Evolutionary conservation across 2,329 filamentous ascomycete species (phyloP), one percentile per base, ranked within the genome.

Genomic region (Nothomitra cinnamomea): DNA sequence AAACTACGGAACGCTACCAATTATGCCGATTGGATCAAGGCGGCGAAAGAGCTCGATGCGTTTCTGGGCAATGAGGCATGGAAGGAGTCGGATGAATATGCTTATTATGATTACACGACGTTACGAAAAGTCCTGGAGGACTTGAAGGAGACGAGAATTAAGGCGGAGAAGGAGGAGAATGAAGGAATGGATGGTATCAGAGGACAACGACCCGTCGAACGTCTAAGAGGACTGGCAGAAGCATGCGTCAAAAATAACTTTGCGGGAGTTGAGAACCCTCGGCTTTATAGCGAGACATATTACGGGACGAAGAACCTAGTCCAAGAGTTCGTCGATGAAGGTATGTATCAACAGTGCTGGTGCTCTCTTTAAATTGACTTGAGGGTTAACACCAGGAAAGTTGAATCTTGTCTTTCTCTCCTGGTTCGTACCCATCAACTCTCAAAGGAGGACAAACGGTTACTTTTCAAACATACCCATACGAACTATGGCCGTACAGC

Each of bases 201-300:
- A 17, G 65, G 68, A 7, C 65, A 69, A 51, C 71, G 76, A 55
- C 75, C 82, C 0, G 72, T 87, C 2, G 83, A 90, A 57, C 87
- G 92, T 53, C 73, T 98, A 53, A 83, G 81, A 57, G 76, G 76
- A 0, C 69, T 96, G 56, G 72, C 94, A 19, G 87, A 95, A 69
- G 87, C 86, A 13, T 96, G 89, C 64, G 84, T 95, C 61, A 98
- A 95, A 75, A 94, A 89, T 68, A 96, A 98, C 64, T 98, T 96
- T 67, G 87, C 87, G 17, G 92, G 92, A 0, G 82, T 95, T 13
- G 92, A 98, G 67, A 96, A 95, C 61, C 81, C 90, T 8, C 78
- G 87, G 53, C 70, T 98, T n/a, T 98, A 98, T 66, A 94, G 87
- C 61, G 89, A 96, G 69, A 94, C 90, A 2, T 98, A 98, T 65